Base-by-base conservation (phyloP, 2,329 filamentous ascomycete genomes). In the Penicillium sp. region DNA sequence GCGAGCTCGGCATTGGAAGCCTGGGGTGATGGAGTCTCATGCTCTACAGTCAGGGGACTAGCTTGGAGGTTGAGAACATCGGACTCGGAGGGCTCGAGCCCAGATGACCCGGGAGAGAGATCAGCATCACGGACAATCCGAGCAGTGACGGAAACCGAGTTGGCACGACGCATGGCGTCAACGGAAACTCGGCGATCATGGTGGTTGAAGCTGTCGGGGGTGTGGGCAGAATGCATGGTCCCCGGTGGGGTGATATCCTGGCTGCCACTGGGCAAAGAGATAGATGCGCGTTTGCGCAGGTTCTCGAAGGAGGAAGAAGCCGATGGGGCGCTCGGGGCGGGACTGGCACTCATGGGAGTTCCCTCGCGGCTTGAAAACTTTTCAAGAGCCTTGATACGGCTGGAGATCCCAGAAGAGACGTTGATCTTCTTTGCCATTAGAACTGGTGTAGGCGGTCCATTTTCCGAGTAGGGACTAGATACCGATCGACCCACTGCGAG, bases 301-400 rank as follows among this genome's bases (percentile, higher is more conserved):
- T 84, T 63, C 76, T 83, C 53, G 82, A 86, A 73, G 43, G 75
- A 69, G 1, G 84, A 80, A 60, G 86, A 83, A 65, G 87, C 83
- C 2, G 83, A 77, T 7, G 84, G 79, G 5, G 79, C 78, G 3
- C 81, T 77, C 22, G 72, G 54, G 61, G 66, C 55, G 57, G 65
- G 57, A 61, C 50, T 50, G 29, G 65, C 50, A 66, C 50, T 67
- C 58, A 58, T 58, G 9, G 69, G 62, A 42, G 72, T 58, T 60
- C 72, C 64, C 53, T 70, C 63, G 74, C 55, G 87, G 81, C 61
- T 78, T 3, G 80, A 80, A 51, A 94, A 81, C 72, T 91, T 92
- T 69, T 96, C 90, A 49, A 99, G 79, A 6, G 92, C 92, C 73
- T 96, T 95, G 71, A 97, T 97, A 40, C 94, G 88, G 71, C 93